Conservation (phyloP, 1,139 yeast genomes). For the Nadsonia commutata region DNA sequence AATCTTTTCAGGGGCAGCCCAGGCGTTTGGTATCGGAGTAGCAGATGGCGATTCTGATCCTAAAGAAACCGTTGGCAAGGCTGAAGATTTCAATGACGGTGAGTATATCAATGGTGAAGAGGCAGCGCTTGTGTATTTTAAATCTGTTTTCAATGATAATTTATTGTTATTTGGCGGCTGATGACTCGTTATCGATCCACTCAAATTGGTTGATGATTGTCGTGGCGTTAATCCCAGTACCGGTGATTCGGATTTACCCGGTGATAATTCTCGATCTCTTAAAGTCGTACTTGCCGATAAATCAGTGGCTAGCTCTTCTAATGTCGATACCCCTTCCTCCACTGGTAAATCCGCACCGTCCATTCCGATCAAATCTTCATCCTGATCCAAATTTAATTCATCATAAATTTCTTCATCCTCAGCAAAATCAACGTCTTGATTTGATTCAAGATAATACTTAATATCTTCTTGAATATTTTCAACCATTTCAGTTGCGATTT, state of each 20-base stretch:
- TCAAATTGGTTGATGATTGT: neutral
- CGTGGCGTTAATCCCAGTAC: neutral
- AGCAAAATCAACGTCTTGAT: slow-evolving; percentile 89
- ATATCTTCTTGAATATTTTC: slow-evolving; percentile 80
- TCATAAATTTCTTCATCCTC: slow-evolving; percentile 94
- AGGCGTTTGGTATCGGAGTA: slow-evolving; percentile 1
- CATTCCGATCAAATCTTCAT: slow-evolving; percentile 39
- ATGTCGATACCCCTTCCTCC: slow-evolving; percentile 20
- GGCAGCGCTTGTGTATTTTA: neutral
- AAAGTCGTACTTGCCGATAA: slow-evolving; percentile 6
- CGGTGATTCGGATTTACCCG: neutral
- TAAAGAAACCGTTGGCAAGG: slow-evolving; percentile 1
- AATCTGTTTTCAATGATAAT: neutral
- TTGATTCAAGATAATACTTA: slow-evolving; percentile 85
- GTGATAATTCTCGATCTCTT: slow-evolving; percentile 1
- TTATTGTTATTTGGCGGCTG: neutral
- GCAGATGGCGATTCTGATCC: neutral
- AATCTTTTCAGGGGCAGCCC: neutral
- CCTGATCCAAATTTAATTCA: slow-evolving; percentile 63
- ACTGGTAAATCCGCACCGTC: slow-evolving; percentile 32
- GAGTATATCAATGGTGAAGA: neutral
- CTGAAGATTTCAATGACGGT: slow-evolving; percentile 4
- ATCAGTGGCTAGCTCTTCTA: slow-evolving; percentile 26
- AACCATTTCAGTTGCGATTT: slow-evolving; percentile 65
- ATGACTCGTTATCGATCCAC: neutral